These are phyloP conservation scores for Colletotrichum sp. DNA, from an alignment of 2,329 filamentous ascomycete genomes.

Conservation along the genomic window DNA sequence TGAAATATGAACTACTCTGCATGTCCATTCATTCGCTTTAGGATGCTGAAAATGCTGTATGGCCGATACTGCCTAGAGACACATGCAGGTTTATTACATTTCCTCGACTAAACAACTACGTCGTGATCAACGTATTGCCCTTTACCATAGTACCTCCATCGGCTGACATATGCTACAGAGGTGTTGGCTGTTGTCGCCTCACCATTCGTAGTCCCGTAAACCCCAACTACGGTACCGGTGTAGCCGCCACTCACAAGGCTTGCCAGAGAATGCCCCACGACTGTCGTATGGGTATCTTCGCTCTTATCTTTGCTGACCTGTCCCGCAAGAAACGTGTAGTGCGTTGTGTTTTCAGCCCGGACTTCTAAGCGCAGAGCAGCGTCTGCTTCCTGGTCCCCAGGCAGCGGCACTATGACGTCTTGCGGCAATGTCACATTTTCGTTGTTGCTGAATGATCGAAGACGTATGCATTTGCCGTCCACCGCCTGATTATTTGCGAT, in stretches of 20 bases:
- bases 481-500: rapidly evolving
- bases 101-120: not conserved
- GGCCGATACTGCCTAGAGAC: not conserved
- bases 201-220: not conserved
- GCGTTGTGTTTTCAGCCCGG: not conserved
- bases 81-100: not conserved
- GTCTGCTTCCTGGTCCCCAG: not conserved
- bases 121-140: not conserved
- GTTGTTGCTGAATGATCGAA: not conserved
- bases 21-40: no score
- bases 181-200: not conserved
- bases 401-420: not conserved
- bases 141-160: not conserved
- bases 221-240: not conserved
- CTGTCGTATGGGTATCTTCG: not conserved
- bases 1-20: not conserved
- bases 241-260: not conserved
- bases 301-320: not conserved
- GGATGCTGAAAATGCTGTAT: no score
- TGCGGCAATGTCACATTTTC: not conserved
- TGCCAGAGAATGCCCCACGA: not conserved
- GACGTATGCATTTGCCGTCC: not conserved
- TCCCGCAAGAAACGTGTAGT: not conserved
- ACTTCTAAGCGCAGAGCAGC: not conserved
- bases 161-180: not conserved